phyloP scores from a whole-genome alignment of 805 yeast genomes.

The Saturnispora serradocipensis region DNA sequence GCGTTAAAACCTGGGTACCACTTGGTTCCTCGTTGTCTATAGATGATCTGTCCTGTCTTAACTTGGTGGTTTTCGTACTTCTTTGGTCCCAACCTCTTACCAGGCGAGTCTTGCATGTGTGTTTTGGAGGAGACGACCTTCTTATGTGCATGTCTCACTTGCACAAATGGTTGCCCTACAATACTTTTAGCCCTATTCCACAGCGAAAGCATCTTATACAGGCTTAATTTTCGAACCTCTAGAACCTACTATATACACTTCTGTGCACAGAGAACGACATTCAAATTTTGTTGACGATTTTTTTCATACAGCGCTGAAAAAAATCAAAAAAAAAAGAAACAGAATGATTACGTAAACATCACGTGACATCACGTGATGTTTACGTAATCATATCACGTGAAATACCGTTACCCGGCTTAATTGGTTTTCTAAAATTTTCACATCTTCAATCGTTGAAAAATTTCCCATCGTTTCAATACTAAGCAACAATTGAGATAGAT shows the following conservation, averaged over 20 bases:
- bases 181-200: background rate
- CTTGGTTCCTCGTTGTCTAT: constrained; percentile 92
- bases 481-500: background rate
- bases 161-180: constrained; percentile 15
- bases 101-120: constrained; percentile 88
- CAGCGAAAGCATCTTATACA: background rate
- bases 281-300: background rate
- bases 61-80: constrained; percentile 72
- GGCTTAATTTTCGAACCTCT: background rate
- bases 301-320: background rate
- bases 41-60: constrained; percentile 73
- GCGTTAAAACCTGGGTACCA: constrained; percentile 92
- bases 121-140: constrained; percentile 94
- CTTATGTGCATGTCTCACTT: constrained; percentile 84
- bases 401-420: background rate
- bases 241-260: background rate
- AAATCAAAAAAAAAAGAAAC: background rate
- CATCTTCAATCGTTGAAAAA: background rate
- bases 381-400: background rate
- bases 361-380: background rate
- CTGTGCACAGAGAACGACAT: background rate
- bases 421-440: background rate
- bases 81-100: constrained; percentile 89
- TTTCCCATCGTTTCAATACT: background rate
- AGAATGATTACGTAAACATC: background rate